A percentile compares a stretch with the other conserved stretches of the same genome.
Evolutionary conservation across 805 yeast genomes (phyloP).

Genomic region (Teunomyces panamensis): DNA sequence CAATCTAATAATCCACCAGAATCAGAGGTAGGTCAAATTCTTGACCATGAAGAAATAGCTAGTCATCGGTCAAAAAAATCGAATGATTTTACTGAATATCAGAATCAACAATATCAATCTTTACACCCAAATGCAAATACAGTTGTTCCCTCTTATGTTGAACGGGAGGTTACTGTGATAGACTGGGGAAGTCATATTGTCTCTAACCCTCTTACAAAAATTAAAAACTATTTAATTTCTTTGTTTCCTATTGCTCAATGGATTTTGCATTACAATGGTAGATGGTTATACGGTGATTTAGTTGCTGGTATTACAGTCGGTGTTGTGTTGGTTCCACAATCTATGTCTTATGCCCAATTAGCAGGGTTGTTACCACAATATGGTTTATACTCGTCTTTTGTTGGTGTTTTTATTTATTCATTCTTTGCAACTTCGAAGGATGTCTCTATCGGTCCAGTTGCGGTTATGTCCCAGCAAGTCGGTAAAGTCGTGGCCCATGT

Average conservation of each 20-base stretch:
- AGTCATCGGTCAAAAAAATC: conserved; percentile 10
- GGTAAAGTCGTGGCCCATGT: conserved; percentile 73
- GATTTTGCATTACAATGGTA: conserved; percentile 77
- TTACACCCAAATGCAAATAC: conserved; percentile 4
- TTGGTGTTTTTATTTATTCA: conserved; percentile 85
- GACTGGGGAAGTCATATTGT: conserved; percentile 29
- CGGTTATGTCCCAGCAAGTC: conserved; percentile 88
- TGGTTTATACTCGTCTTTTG: conserved; percentile 87
- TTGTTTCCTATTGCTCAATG: conserved; percentile 80
- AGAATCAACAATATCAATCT: conserved; percentile 4
- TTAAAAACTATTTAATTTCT: conserved; percentile 52
- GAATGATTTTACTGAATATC: conserved; percentile 13
- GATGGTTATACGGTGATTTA: conserved; percentile 79
- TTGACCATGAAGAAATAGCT: conserved; percentile 11
- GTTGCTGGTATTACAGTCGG: conserved; percentile 95
- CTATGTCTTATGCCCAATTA: conserved; percentile 90
- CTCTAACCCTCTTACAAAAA: conserved; percentile 37
- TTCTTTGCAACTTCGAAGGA: conserved; percentile 94
- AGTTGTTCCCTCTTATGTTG: conserved; percentile 37
- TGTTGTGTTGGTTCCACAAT: conserved; percentile 88
- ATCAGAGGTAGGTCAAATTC: conserved; percentile 22
- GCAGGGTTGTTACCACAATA: conserved; percentile 81
- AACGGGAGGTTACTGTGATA: conserved; percentile 30
- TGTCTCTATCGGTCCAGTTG: conserved; percentile 95
- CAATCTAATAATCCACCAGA: conserved; percentile 12